These are phyloP conservation scores for Orbilia javanica DNA, from an alignment of 2,329 filamentous ascomycete species.

Conservation along the genomic window DNA sequence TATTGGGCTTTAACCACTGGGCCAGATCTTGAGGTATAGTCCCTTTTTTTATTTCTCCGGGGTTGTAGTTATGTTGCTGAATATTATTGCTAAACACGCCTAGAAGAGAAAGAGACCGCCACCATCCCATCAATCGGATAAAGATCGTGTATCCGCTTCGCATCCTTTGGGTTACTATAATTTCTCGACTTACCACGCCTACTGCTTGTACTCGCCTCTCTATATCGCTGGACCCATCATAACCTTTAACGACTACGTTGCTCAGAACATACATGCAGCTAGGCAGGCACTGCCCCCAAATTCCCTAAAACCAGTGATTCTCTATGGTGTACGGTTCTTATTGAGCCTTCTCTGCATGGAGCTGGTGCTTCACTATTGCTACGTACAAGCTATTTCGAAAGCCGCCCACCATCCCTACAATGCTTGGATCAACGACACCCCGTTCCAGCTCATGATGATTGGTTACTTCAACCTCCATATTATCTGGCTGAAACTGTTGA, in stretches of 20 bases:
- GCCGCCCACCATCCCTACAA: conserved; percentile 72
- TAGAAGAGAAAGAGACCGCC: conserved; percentile 97
- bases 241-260: conserved; percentile 98
- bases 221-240: conserved; percentile 94
- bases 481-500: conserved; percentile 96
- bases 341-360: conserved; percentile 89
- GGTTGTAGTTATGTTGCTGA: conserved; percentile 12
- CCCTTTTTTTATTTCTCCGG: neutral
- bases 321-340: conserved; percentile 86
- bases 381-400: conserved; percentile 91
- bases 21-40: conserved; percentile 63
- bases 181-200: conserved; percentile 89
- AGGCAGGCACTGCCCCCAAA: conserved; percentile 72
- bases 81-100: conserved; percentile 71
- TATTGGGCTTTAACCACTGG: conserved; percentile 84
- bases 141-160: conserved; percentile 83
- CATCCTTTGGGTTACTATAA: conserved; percentile 73
- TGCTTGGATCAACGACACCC: conserved; percentile 82
- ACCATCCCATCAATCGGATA: conserved; percentile 85
- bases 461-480: conserved; percentile 96
- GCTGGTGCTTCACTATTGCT: conserved; percentile 88
- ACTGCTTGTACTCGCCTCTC: conserved; percentile 89
- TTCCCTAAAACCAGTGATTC: conserved; percentile 75
- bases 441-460: conserved; percentile 87
- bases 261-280: conserved; percentile 70